Evolutionary conservation across 257 asterid species (phyloP).

Genomic region (Solanum arcanum): DNA sequence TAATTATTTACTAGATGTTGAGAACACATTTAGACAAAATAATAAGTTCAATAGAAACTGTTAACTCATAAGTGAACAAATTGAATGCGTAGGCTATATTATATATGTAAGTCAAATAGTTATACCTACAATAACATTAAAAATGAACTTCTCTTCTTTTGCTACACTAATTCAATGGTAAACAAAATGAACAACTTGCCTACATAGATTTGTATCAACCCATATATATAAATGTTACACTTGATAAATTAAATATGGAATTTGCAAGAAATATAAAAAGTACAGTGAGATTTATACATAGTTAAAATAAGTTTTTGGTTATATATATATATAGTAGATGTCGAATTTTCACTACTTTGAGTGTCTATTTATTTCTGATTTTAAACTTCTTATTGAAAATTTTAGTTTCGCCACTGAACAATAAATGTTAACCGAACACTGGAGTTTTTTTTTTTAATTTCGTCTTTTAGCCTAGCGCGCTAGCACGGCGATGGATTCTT

Average conservation of each 20-base stretch:
- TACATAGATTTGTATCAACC: too few species aligned
- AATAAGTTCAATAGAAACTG: neutral
- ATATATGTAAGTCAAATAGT: neutral
- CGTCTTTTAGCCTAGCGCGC: neutral
- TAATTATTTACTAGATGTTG: too few species aligned
- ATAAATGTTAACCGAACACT: neutral
- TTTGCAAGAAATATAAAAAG: neutral
- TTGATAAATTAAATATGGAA: too few species aligned
- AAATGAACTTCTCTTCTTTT: neutral
- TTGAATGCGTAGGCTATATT: neutral
- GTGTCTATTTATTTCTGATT: too few species aligned
- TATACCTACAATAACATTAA: neutral
- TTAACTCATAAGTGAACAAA: neutral
- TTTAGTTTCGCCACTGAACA: rapidly evolving
- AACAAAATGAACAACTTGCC: neutral
- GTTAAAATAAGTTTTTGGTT: too few species aligned
- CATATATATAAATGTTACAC: too few species aligned
- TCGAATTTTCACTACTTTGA: too few species aligned
- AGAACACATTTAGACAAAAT: neutral
- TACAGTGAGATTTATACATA: too few species aligned
- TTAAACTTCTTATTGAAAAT: too few species aligned
- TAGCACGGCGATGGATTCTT: neutral
- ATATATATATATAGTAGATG: too few species aligned
- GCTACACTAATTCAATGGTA: neutral
- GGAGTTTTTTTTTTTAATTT: too few species aligned